Percentiles rank a stretch among this genome's conserved stretches.
phyloP scores from a whole-genome alignment of 148 eudicot genomes.

The Simmondsia chinensis region DNA sequence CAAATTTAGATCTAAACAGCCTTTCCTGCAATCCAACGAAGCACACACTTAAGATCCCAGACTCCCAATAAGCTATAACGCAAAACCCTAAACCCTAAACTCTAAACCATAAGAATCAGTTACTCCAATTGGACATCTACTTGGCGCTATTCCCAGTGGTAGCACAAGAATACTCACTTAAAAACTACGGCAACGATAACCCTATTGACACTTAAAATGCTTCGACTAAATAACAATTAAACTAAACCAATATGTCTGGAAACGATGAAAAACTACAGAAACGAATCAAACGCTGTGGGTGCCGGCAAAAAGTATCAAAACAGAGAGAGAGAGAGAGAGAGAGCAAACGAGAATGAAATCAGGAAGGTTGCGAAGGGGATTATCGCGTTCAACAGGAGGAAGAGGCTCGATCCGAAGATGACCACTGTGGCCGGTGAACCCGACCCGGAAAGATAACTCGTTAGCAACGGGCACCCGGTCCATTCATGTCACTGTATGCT shows the following conservation, averaged over 20 bases:
- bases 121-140: no score
- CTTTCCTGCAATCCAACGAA: no score
- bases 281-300: background rate
- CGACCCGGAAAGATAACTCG: constrained; percentile 71
- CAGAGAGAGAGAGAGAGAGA: background rate
- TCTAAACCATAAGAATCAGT: no score
- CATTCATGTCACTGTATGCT: constrained; percentile 40
- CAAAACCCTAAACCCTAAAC: constrained; percentile 14
- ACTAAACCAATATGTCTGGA: background rate
- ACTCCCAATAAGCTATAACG: no score
- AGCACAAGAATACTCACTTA: no score
- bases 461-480: constrained; percentile 45
- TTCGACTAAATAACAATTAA: background rate
- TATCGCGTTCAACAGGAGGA: constrained; percentile 56
- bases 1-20: no score
- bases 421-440: constrained; percentile 73
- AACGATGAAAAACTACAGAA: background rate
- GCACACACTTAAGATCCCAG: no score
- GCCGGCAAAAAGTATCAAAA: background rate
- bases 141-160: no score
- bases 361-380: constrained; percentile 48
- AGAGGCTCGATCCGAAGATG: constrained; percentile 78
- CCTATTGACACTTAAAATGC: background rate
- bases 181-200: no score
- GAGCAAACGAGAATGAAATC: constrained; percentile 59